Base-by-base conservation (phyloP, 495 filamentous ascomycete species). In the Xylaria palmicola region DNA sequence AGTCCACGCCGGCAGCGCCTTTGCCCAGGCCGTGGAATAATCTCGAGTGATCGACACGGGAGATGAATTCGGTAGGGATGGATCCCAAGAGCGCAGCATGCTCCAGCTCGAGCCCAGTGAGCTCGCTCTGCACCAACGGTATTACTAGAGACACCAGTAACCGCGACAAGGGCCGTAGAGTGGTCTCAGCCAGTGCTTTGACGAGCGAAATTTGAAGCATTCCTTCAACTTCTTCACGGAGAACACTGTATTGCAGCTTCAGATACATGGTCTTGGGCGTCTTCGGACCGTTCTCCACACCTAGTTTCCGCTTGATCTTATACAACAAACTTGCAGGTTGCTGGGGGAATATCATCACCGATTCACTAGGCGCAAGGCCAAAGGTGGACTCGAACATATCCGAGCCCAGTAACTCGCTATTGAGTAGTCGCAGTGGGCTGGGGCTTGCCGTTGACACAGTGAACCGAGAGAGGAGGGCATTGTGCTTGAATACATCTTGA, bases 401-500 rank as follows among this genome's bases (percentile, higher is more conserved):
- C 1, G 91, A 94, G 13, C 80, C 82, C 5, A 90, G 73, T 6
- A 98, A 83, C 55, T 80, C 81, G 67, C 89, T 89, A 56, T 82
- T 83, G 30, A 88, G 77, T 24, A 98, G 76, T 34, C 90, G 83
- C 8, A 97, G 74, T 1, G 94, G 94, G 49, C 88, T 84, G 53
- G 82, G 66, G 59, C 76, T 88, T 3, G 91, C 87, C 4, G 93
- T 89, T 29, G 88, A 90, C 40, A 98, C 85, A 15, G 89, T 94
- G 69, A 98, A 98, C 50, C 87, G 86, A 0, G 93, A 97, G 65
- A 93, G 94, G 0, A 98, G 81, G 1, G 86, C 78, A 29, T 86
- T 75, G 52, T 90, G 82, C 71, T 95, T 95, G 81, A 99, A 99
- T 37, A 91, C 85, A 65, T 99, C 95, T 66, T 97, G 92, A 39